A percentile compares a stretch with the other conserved stretches of the same genome.
Conservation (phyloP, 2,329 filamentous ascomycete genomes). For the Pseudocercospora vitis region DNA sequence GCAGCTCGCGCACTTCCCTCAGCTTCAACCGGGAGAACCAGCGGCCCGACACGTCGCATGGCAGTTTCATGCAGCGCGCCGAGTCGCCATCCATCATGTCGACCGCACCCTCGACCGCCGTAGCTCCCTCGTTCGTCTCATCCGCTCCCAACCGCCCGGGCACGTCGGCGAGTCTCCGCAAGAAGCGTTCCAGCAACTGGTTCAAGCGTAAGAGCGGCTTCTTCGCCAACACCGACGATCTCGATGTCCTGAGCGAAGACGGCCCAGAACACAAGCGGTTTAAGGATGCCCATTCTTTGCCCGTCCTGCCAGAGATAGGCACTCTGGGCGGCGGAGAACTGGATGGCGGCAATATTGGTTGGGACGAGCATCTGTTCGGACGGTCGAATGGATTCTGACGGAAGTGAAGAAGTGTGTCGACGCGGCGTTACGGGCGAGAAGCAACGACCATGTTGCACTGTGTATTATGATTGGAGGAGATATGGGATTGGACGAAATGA, state of each 20-base stretch:
- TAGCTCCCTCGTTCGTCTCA: constrained; percentile 17
- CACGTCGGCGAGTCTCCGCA: constrained; percentile 23
- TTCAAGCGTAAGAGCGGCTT: constrained; percentile 40
- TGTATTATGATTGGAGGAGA: constrained; percentile 6
- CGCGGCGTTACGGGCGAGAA: not conserved
- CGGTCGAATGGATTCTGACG: constrained; percentile 6
- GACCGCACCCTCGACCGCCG: constrained; percentile 22
- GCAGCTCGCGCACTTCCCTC: constrained; percentile 38
- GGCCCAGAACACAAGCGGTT: constrained; percentile 31
- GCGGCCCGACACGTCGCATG: constrained; percentile 23
- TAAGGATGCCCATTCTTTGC: constrained; percentile 26
- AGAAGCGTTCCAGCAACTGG: constrained; percentile 38
- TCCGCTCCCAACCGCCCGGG: constrained; percentile 13
- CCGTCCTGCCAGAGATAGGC: constrained; percentile 34
- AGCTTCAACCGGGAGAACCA: constrained; percentile 20
- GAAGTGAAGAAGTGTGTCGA: not conserved
- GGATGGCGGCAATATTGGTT: constrained; percentile 34
- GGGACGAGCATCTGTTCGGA: constrained; percentile 36
- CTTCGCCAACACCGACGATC: constrained; percentile 31
- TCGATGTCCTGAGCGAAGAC: constrained; percentile 33
- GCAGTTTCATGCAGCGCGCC: constrained; percentile 16
- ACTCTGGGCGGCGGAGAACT: constrained; percentile 28
- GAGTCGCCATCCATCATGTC: constrained; percentile 30
- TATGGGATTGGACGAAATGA: constrained; percentile 2
- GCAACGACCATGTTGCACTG: not conserved